Base-by-base conservation (phyloP, 2,329 filamentous ascomycete species). In the Hortaea sp. region DNA sequence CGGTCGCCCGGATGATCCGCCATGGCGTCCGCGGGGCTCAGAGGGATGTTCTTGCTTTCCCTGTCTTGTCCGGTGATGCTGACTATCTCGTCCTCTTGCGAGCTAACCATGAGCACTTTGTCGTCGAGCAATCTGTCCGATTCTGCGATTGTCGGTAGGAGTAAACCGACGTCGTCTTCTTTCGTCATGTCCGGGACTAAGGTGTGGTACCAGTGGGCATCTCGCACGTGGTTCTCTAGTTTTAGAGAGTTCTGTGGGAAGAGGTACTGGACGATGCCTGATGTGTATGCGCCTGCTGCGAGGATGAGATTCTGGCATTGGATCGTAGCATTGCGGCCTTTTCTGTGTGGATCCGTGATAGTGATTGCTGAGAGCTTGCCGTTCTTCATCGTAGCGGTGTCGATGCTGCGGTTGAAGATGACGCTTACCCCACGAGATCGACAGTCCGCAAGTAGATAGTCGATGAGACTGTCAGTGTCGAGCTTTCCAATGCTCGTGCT, bases 251-350 rank as follows among this genome's bases (percentile, higher is more conserved):
- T 39, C 4, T 43, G 39, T 0, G 34, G 37, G 30, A 46, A 49
- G 0, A 56, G 37, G 1, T 38, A 10, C 7, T 47, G 12, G 40
- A 53, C 49, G 29, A 55, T 43, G 2, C 32, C 30, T 5, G 51
- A 45, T 2, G 55, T 55, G 28, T 44, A 54, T 10, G 55, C 46
- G 3, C 57, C 56, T 6, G 53, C 51, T 20, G 57, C 56, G 28
- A 60, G 40, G 43, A 60, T 40, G 34, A 60, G 42, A 40, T 57
- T 50, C 31, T 44, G 29, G 42, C 55, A 59, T 11, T 13, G 29
- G 32, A 51, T 31, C 5, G 42, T 43, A 31, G 12, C 3, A 6
- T 28, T 27, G 9, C 29, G 9, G 10, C 41, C 27, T 6, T 43
- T 30, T 5, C 11, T 7, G 28, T 13, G 11, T 20, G 32, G n/a